phyloP scores from a whole-genome alignment of 257 asterid genomes.

The Solanum sparsipilum region DNA sequence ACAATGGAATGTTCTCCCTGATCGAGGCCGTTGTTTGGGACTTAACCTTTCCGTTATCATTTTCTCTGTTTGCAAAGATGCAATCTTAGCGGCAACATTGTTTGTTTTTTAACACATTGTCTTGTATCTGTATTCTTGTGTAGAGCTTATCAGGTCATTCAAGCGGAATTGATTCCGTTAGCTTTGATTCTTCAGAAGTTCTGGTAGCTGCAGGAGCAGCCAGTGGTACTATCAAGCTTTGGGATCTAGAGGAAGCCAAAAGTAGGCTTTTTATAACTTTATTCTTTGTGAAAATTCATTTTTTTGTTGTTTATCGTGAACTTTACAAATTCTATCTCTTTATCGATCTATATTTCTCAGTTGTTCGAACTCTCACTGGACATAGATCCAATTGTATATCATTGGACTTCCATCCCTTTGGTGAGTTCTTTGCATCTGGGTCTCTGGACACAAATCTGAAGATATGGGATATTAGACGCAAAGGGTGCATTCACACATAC shows the following conservation, averaged over 20 bases:
- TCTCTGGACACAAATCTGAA: slow-evolving; percentile 93
- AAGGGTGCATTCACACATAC: slow-evolving; percentile 96
- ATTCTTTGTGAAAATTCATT: neutral
- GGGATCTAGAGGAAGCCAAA: slow-evolving; percentile 99
- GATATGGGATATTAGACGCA: slow-evolving; percentile 97
- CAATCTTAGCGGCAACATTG: neutral
- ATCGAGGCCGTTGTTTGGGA: neutral
- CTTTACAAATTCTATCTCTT: neutral
- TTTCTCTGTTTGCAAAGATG: neutral
- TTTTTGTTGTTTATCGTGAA: neutral
- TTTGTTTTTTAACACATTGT: neutral
- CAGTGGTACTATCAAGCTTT: slow-evolving; percentile 95
- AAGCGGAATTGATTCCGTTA: slow-evolving; percentile 94
- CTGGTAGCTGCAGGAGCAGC: slow-evolving; percentile 99
- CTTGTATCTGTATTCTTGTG: slow-evolving; percentile 25
- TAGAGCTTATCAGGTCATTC: slow-evolving; percentile 98
- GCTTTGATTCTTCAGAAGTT: slow-evolving; percentile 94
- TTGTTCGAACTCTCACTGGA: slow-evolving; percentile 91
- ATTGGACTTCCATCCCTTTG: slow-evolving; percentile 95
- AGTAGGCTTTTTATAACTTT: slow-evolving; percentile 35
- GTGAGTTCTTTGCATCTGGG: slow-evolving; percentile 99
- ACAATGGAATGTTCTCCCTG: neutral
- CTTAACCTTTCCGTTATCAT: neutral
- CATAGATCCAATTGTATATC: slow-evolving; percentile 98
- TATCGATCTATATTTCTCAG: slow-evolving; percentile 15